Conservation (phyloP, 2,329 filamentous ascomycete genomes). For the Furcasterigmium furcatum region DNA sequence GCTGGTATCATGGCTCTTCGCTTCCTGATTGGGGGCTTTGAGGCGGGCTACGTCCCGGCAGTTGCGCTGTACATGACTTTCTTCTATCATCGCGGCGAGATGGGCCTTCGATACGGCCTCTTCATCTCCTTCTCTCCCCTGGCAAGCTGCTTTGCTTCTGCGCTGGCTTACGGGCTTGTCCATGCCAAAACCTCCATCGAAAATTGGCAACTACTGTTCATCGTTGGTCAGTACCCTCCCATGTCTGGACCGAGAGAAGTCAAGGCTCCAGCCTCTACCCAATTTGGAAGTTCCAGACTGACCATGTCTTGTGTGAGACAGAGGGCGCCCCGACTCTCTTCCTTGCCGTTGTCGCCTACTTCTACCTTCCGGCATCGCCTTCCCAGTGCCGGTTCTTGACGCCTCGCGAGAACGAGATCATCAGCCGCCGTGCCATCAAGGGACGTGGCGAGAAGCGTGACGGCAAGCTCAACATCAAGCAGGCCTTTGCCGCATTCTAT, state of each 20-base stretch:
- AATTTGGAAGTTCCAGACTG: too few species aligned
- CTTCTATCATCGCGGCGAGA: constrained; percentile 50
- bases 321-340: constrained; percentile 58
- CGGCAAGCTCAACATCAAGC: constrained; percentile 37
- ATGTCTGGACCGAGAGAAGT: too few species aligned
- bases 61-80: constrained; percentile 41
- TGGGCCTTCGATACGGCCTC: constrained; percentile 68
- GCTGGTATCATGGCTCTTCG: constrained; percentile 31
- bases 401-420: constrained; percentile 55
- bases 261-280: too few species aligned
- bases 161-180: constrained; percentile 63
- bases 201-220: constrained; percentile 63
- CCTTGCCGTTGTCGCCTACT: constrained; percentile 51
- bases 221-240: constrained; percentile 48
- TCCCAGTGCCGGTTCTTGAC: constrained; percentile 51
- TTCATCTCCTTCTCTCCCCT: constrained; percentile 67
- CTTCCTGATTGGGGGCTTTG: constrained; percentile 37
- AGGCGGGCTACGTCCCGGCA: constrained; percentile 37
- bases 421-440: constrained; percentile 46
- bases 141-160: constrained; percentile 65
- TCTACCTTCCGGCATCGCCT: constrained; percentile 50
- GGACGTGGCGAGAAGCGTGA: constrained; percentile 42
- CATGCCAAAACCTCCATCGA: constrained; percentile 51
- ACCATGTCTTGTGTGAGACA: neutral
- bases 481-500: constrained; percentile 42